Evolutionary conservation across 2,329 filamentous ascomycete species (phyloP).

Genomic region (Fusarium penzigii): DNA sequence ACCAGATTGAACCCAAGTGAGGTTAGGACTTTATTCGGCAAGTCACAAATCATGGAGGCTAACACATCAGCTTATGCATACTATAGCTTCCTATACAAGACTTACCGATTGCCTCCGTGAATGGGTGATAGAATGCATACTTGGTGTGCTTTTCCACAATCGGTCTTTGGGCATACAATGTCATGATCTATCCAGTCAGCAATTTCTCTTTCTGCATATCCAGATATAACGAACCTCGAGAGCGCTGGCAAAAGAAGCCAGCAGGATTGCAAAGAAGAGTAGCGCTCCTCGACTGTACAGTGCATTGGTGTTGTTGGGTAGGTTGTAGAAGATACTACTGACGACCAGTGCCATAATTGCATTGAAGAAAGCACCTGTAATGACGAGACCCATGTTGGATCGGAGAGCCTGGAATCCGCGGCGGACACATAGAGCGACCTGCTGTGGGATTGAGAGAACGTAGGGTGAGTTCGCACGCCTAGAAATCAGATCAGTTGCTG

Average conservation of each 20-base stretch:
- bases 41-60: constrained; percentile 39
- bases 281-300: constrained; percentile 48
- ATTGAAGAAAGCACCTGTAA: no score
- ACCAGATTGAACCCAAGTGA: constrained; percentile 42
- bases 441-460: no score
- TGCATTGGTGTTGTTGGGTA: constrained; percentile 40
- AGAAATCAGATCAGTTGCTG: no score
- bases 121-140: constrained; percentile 38
- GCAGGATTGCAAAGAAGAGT: constrained; percentile 52
- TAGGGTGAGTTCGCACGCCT: no score
- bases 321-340: constrained; percentile 52
- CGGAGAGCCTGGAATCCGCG: no score
- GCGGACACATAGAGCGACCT: no score
- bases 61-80: constrained; percentile 1
- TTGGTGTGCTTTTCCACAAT: constrained; percentile 38
- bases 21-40: constrained; percentile 42
- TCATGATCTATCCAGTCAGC: constrained; percentile 19
- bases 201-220: no score
- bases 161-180: constrained; percentile 34
- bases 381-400: no score
- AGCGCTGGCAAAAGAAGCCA: constrained; percentile 45
- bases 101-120: constrained; percentile 24
- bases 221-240: constrained; percentile 6
- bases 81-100: no score
- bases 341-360: constrained; percentile 41